A percentile compares a stretch with the other conserved stretches of the same genome.
Evolutionary conservation across 1,284 basidiomycete genomes (phyloP).

Genomic region (Takashimella koratensis): DNA sequence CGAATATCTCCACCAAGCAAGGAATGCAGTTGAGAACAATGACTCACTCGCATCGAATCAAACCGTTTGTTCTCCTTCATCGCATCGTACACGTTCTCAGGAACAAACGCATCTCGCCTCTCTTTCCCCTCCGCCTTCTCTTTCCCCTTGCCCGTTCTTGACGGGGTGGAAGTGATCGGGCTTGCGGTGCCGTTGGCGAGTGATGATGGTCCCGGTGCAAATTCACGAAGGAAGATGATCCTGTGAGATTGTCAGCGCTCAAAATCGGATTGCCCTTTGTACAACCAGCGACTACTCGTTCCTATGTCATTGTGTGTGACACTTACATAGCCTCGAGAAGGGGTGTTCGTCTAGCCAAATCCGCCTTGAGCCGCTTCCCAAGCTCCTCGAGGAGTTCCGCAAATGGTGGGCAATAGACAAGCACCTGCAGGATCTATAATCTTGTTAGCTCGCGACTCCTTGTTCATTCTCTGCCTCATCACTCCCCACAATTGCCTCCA

Average conservation of each 20-base stretch:
- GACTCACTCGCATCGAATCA: constrained; percentile 79
- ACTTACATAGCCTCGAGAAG: constrained; percentile 70
- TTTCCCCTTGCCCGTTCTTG: constrained; percentile 18
- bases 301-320: no score
- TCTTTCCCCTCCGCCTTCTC: constrained; percentile 20
- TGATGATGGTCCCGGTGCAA: constrained; percentile 43
- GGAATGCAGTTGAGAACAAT: no score
- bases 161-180: constrained; percentile 17
- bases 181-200: constrained; percentile 5
- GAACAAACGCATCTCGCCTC: constrained; percentile 67
- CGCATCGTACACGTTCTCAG: constrained; percentile 89
- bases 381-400: constrained; percentile 73
- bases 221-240: constrained; percentile 77
- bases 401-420: constrained; percentile 86
- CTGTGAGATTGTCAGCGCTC: no score
- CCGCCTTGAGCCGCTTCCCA: constrained; percentile 55
- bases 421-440: constrained; percentile 70
- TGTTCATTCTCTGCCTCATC: no score
- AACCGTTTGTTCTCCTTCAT: constrained; percentile 93
- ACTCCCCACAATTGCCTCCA: background rate
- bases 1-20: background rate
- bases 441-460: background rate
- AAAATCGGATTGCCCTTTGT: no score
- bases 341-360: constrained; percentile 59
- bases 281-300: no score